Base-by-base conservation (phyloP, 1,284 basidiomycete species). In the Moesziomyces sp. region DNA sequence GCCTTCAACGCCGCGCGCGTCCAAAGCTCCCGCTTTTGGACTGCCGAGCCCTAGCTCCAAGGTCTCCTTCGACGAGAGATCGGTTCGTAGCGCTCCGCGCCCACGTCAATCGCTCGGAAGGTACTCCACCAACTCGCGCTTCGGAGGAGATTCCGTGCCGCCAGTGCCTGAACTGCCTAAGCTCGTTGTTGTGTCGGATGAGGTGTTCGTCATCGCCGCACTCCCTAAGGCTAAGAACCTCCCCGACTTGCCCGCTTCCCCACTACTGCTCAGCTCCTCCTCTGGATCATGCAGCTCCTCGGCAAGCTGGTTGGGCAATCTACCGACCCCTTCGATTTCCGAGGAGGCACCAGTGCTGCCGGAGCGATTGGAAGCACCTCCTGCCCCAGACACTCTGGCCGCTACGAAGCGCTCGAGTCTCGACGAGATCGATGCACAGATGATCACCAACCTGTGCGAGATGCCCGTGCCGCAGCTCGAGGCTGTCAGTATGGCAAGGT, bases 351-450 rank as follows among this genome's bases (percentile, higher is more conserved):
- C 52, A 19, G 45, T 30, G 6, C 48, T 63, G n/a, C 24, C 44
- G 3, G 28, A 38, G 35, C 23, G 16, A 19, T 13, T 35, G 6
- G 56, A 52, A 23, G 4, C 21, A 14, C 19, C 24, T 34, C 18
- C 10, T 3, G n/a, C 21, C 7, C 10, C 23, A 4, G 23, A 34
- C 7, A 30, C 13, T 13, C 50, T 38, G 5, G 49, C 47, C 6
- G 34, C 16, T 1, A 21, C 43, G 6, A 13, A 40, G 49, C 62
- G 69, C 18, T 61, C 69, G 19, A 72, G 69, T 23, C 19, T 72
- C 34, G 63, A 65, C 49, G 63, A 61, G 1, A 65, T 72, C 30
- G 62, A 72, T 18, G 58, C 60, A 9, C 58, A 72, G 47, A 48
- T 72, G n/a, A 46, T 54, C 13, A 13, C 58, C n/a, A 60, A 72